Evolutionary conservation across 2,329 filamentous ascomycete genomes (phyloP).

Genomic region (Diplodia scrobiculata): DNA sequence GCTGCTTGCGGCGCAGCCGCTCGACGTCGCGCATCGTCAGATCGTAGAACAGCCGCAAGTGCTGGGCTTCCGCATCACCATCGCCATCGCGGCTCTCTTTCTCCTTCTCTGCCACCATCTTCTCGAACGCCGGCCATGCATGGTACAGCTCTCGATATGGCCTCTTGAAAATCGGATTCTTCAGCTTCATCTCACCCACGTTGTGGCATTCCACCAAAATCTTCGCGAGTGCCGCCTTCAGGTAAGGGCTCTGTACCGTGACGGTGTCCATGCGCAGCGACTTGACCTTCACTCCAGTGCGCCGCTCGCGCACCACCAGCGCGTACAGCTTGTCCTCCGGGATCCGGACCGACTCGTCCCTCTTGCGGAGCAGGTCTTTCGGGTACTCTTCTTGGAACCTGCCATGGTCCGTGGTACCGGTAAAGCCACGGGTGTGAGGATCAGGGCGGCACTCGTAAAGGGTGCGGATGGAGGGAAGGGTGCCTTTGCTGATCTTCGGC

Average conservation of each 20-base stretch:
- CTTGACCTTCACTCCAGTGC: background rate
- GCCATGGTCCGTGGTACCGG: too few species aligned
- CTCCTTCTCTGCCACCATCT: background rate
- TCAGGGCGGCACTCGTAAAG: background rate
- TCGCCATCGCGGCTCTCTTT: background rate
- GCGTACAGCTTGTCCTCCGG: background rate
- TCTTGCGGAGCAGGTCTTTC: background rate
- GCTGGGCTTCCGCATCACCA: background rate
- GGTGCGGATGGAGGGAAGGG: background rate
- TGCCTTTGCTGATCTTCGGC: background rate
- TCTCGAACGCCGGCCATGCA: background rate
- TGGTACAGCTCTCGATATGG: slow-evolving; percentile 3
- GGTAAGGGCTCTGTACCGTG: slow-evolving; percentile 13
- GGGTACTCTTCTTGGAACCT: slow-evolving; percentile 1
- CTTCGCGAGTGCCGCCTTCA: background rate
- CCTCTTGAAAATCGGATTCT: background rate
- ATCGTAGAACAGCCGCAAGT: background rate
- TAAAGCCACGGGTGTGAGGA: too few species aligned
- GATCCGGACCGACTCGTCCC: background rate
- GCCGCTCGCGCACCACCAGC: background rate
- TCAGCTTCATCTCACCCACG: background rate
- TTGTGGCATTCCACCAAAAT: background rate
- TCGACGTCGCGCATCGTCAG: background rate
- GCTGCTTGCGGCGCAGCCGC: slow-evolving; percentile 2
- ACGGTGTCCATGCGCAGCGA: background rate